Evolutionary conservation across 371 early-diverging fungal species (phyloP), one percentile per base, ranked within the genome.

Genomic region (Gilbertella persicaria): DNA sequence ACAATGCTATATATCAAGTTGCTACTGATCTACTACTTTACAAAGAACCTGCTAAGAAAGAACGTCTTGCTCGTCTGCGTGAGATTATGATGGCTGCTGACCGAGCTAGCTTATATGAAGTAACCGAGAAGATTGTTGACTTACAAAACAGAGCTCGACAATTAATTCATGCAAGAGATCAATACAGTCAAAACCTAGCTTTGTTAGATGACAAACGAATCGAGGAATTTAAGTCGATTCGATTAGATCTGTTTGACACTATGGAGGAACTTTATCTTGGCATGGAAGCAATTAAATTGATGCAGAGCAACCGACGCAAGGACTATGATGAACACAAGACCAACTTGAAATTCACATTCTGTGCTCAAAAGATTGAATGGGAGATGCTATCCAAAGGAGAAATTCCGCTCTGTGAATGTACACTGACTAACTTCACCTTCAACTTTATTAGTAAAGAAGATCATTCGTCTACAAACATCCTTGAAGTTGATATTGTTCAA

Each of bases 21-120:
- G 85, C 92, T 36, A 80, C 78, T 0, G 88, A 92, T 50, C 75
- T 95, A 19, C 62, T 95, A 4, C 80, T 93, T 13, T 94, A 92
- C 59, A 84, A 83, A 23, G 93, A 93, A 49, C 92, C 94, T 5
- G 82, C 82, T 0, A 79, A 83, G 49, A 88, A 87, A 29, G 85
- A 86, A 40, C 81, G 88, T 10, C 68, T 75, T 43, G 90, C 85
- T 36, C 75, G 86, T 17, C 65, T 93, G 13, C 78, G 86, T 37
- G 88, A 90, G 24, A 89, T 91, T 52, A 71, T 88, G 61, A 71
- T 94, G 53, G 86, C 92, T 4, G 81, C 83, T 17, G 87, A 87
- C 42, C 65, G 81, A 57, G 66, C 75, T 40, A 77, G 82, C 44
- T 50, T 84, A 16, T 61, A 60, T 6, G 79, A 84, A 13, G 64